Conservation (phyloP, 2,329 filamentous ascomycete species). For the Cordyceps militaris region DNA sequence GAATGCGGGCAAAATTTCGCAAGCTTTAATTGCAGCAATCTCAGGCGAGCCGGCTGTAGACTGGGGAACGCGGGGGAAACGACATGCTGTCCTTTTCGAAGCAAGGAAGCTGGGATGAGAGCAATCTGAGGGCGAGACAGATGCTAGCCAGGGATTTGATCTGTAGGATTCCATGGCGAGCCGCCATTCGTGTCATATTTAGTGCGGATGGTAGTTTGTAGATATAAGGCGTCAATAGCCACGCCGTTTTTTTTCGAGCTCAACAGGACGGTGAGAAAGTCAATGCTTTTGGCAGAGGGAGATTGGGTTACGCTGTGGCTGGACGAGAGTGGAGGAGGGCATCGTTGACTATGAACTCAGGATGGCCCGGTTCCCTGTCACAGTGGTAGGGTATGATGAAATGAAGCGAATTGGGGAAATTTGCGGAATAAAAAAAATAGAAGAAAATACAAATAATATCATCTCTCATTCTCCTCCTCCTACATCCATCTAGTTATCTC, state of each 20-base stretch:
- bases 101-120: background rate
- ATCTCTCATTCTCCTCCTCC: no score
- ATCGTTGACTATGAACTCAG: background rate
- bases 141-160: background rate
- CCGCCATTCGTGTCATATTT: background rate
- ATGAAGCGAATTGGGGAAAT: slow-evolving; percentile 10
- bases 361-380: background rate
- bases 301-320: background rate
- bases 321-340: background rate
- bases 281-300: background rate
- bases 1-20: slow-evolving; percentile 2
- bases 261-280: background rate
- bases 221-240: no score
- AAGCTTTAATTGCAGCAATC: slow-evolving; percentile 5
- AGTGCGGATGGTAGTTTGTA: background rate
- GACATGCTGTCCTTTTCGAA: background rate
- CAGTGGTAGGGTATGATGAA: background rate
- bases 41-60: slow-evolving; percentile 1
- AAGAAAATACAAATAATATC: slow-evolving; percentile 3
- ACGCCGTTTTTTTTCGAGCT: no score
- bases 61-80: background rate
- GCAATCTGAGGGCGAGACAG: background rate
- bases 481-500: no score
- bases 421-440: slow-evolving; percentile 6
- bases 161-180: background rate